Evolutionary conservation across 371 early-diverging fungal species (phyloP).

Genomic region (Choanephora cucurbitarum): DNA sequence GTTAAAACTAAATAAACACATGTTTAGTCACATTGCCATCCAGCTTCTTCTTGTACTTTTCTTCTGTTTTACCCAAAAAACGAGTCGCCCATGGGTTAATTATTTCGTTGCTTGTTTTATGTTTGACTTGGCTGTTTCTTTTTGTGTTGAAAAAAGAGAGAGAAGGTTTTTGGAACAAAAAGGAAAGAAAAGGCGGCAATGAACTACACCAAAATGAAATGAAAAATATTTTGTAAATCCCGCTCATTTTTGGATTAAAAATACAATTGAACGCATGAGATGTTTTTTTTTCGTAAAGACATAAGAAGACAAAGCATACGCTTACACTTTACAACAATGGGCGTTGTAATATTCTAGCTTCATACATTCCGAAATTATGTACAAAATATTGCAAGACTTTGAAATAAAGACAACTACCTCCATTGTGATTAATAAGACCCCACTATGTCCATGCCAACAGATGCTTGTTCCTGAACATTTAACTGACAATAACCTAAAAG

Average conservation of each 20-base stretch:
- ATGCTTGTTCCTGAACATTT: too few relatives aligned
- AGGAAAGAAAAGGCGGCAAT: background rate
- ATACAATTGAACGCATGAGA: too few relatives aligned
- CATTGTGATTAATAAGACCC: too few relatives aligned
- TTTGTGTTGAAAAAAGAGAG: constrained; percentile 5
- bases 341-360: too few relatives aligned
- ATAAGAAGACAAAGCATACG: too few relatives aligned
- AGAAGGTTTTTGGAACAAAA: background rate
- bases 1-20: constrained; percentile 49
- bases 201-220: constrained; percentile 1
- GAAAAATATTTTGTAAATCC: background rate
- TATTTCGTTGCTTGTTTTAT: constrained; percentile 10
- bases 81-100: constrained; percentile 45
- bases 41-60: constrained; percentile 2
- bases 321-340: too few relatives aligned
- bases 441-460: too few relatives aligned
- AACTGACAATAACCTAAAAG: too few relatives aligned
- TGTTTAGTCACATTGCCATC: background rate
- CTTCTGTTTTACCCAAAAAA: constrained; percentile 48
- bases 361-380: too few relatives aligned
- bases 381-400: too few relatives aligned
- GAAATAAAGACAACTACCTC: too few relatives aligned
- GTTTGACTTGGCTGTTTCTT: background rate
- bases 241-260: background rate
- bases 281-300: too few relatives aligned